Conservation (phyloP, 2,329 filamentous ascomycete species). For the Colletotrichum tropicale region DNA sequence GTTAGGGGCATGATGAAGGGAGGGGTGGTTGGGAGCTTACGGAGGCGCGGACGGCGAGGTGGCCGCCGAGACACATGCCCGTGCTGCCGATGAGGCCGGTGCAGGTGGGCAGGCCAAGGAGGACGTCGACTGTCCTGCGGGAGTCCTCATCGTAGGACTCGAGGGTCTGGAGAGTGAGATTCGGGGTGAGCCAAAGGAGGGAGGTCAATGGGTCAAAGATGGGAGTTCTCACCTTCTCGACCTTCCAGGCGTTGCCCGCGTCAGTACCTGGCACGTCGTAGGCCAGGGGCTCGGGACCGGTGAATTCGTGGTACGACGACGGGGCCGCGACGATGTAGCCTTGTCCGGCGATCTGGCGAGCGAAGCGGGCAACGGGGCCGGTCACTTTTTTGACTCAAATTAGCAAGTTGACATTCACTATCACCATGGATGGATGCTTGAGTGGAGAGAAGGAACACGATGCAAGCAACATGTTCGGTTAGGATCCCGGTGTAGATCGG, state of each 20-base stretch:
- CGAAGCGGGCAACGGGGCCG: slow-evolving; percentile 87
- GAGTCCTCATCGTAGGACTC: slow-evolving; percentile 86
- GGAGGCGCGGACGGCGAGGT: slow-evolving; percentile 70
- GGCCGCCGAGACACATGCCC: slow-evolving; percentile 93
- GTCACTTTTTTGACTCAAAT: slow-evolving; percentile 63
- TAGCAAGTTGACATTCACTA: not conserved
- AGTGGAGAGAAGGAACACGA: not conserved
- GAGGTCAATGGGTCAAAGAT: not conserved
- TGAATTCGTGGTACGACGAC: slow-evolving; percentile 93
- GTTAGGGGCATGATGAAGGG: not conserved
- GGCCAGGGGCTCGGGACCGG: slow-evolving; percentile 78
- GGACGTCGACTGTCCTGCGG: slow-evolving; percentile 68
- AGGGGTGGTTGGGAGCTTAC: slow-evolving; percentile 38
- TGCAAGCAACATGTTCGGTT: not conserved
- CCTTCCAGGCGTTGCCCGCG: slow-evolving; percentile 84
- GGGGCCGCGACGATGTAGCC: slow-evolving; percentile 93
- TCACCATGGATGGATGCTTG: not conserved
- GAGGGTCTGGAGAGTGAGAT: slow-evolving; percentile 56
- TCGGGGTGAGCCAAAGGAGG: not conserved
- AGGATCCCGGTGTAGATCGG: not conserved
- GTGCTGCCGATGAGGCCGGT: slow-evolving; percentile 79
- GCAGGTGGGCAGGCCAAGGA: slow-evolving; percentile 77
- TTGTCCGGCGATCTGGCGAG: slow-evolving; percentile 87
- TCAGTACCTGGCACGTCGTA: slow-evolving; percentile 92
- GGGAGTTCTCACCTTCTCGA: slow-evolving; percentile 65